phyloP scores from a whole-genome alignment of 202 grass and related monocot species.

The Saccharum hybrid region DNA sequence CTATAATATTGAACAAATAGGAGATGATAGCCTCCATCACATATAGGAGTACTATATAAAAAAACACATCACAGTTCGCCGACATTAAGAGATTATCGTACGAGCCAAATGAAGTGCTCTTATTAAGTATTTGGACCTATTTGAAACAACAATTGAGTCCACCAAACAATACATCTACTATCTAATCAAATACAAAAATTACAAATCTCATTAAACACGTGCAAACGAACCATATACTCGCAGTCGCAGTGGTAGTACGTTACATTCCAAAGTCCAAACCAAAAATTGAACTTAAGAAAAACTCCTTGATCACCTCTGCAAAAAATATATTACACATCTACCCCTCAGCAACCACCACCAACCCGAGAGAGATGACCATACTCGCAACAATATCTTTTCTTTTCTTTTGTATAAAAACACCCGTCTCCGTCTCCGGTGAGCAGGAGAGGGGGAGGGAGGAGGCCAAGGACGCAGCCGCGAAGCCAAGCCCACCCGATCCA shows the following conservation, averaged over 20 bases:
- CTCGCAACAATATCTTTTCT: constrained; percentile 3
- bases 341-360: constrained; percentile 35
- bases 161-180: neutral
- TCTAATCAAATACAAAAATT: neutral
- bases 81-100: neutral
- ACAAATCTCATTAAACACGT: constrained; percentile 21
- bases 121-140: neutral
- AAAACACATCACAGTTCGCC: neutral
- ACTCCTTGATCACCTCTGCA: neutral
- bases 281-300: neutral
- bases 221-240: neutral
- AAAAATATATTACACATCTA: neutral
- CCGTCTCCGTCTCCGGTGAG: constrained; percentile 45
- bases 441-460: constrained; percentile 18
- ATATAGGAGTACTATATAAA: no score
- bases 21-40: constrained; percentile 7
- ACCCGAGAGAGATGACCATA: constrained; percentile 31
- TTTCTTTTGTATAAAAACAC: constrained; percentile 37
- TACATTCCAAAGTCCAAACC: no score
- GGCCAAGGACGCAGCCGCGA: constrained; percentile 27
- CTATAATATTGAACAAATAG: neutral
- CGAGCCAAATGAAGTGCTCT: neutral
- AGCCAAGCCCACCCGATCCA: constrained; percentile 35
- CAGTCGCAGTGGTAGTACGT: no score
- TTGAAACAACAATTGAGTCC: neutral